Evolutionary conservation across 495 filamentous ascomycete genomes (phyloP).

Genomic region (Neurospora sp.): DNA sequence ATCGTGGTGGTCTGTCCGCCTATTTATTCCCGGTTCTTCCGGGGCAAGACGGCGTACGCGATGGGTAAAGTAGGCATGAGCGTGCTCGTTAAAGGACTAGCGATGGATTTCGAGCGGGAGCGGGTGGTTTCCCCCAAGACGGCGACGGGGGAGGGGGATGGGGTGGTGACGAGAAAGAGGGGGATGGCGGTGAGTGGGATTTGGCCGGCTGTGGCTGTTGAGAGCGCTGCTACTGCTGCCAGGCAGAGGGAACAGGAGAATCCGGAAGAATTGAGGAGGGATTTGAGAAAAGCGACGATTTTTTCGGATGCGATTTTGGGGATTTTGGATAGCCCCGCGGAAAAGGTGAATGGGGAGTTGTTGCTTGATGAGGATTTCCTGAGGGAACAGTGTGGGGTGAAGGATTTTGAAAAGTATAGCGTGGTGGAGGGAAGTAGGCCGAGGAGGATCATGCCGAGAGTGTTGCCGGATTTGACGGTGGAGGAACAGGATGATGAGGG

Average conservation of each 20-base stretch:
- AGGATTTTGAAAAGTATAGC: conserved; percentile 66
- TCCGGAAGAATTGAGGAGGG: conserved; percentile 29
- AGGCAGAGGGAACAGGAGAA: conserved; percentile 31
- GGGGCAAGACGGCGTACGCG: conserved; percentile 81
- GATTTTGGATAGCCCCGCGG: conserved; percentile 53
- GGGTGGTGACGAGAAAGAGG: not conserved
- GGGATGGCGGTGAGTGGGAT: not conserved
- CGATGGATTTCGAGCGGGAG: conserved; percentile 70
- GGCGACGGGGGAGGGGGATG: conserved; percentile 40
- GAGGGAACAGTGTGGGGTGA: conserved; percentile 48
- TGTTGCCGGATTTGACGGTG: conserved; percentile 62
- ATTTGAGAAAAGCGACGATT: conserved; percentile 61
- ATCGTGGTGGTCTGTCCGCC: conserved; percentile 78
- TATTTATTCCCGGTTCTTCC: conserved; percentile 76
- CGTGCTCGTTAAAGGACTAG: conserved; percentile 69
- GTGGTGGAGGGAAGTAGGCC: conserved; percentile 55
- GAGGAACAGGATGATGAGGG: conserved; percentile 80
- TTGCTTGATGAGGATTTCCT: conserved; percentile 80
- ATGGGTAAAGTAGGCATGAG: conserved; percentile 83
- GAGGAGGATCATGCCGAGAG: conserved; percentile 66
- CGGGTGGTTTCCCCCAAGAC: conserved; percentile 44
- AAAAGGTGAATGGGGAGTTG: conserved; percentile 58
- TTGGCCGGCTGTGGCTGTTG: conserved; percentile 42
- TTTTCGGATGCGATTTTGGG: conserved; percentile 74
- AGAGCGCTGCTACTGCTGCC: conserved; percentile 63